Evolutionary conservation across 176 grass and related monocot genomes (phyloP), one percentile per base, ranked within the genome.

Genomic region (Bolboschoenus planiculmis): DNA sequence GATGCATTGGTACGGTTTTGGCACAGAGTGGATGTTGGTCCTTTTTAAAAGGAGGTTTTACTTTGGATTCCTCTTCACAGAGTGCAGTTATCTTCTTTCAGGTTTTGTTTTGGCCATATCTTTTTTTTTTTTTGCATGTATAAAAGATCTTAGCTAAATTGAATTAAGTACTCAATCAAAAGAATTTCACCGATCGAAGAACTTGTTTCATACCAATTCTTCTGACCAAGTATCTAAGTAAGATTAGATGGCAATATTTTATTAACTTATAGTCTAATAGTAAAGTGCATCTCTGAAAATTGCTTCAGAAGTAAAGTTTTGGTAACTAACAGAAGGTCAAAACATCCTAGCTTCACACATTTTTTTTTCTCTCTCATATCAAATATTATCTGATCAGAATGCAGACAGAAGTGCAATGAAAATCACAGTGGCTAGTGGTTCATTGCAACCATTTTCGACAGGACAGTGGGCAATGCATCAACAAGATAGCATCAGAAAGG

Each of bases 401-500:
- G 86, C 90, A 68, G 95, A 94, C n/a, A 89, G 78, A 83, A 97
- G 10, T 10, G 87, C 88, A 4, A 88, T 92, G 87, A 92, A 93
- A 79, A 91, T 97, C 85, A 85, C 85, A 26, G 82, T 91, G 2
- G 88, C 88, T 1, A 80, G 90, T 39, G 85, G 85, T 30, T 94
- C 95, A 56, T 83, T 94, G 65, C 92, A 98, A 88, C 84, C 92
- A 37, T 98, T 98, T 87, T 90, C 89, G 1, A 48, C 82, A 0
- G 89, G 91, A 4, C 96, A 99, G 13, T 99, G 96, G 96, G 54
- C 87, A 29, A 88, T 87, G 84, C 96, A 99, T 65, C 92, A 95
- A 21, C 86, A 91, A 26, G 87, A 99, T 16, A 95, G 82, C 43
- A 95, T 93, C 33, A 86, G 91, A 72, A 99, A 91, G 88, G 96